Conservation (phyloP, 2,329 filamentous ascomycete genomes). For the Aspergillus ibericus region DNA sequence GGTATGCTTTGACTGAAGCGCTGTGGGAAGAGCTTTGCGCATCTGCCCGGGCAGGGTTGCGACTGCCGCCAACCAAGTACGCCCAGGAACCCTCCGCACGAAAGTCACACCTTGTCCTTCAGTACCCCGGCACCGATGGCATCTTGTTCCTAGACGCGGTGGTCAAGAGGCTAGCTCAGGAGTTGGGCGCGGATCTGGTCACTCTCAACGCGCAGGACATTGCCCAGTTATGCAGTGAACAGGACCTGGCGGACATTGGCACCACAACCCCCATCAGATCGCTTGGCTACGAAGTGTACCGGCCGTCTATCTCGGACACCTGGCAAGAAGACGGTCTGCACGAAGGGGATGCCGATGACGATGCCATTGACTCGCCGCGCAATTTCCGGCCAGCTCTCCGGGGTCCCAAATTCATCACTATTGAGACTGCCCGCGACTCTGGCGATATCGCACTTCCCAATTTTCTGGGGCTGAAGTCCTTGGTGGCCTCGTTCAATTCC, state of each 20-base stretch:
- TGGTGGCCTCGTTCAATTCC: slow-evolving; percentile 34
- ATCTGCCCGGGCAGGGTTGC: slow-evolving; percentile 53
- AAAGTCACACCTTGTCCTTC: slow-evolving; percentile 59
- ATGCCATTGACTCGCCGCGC: slow-evolving; percentile 25
- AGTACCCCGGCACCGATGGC: slow-evolving; percentile 59
- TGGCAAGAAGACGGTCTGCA: slow-evolving; percentile 48
- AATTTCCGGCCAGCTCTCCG: slow-evolving; percentile 21
- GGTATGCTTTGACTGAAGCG: slow-evolving; percentile 43
- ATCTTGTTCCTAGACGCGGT: slow-evolving; percentile 58
- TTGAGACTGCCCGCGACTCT: slow-evolving; percentile 32
- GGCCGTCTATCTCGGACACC: slow-evolving; percentile 31
- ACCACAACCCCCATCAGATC: slow-evolving; percentile 40
- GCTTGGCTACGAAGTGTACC: slow-evolving; percentile 58
- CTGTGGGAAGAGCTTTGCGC: slow-evolving; percentile 53
- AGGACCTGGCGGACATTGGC: slow-evolving; percentile 38
- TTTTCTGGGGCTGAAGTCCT: slow-evolving; percentile 32
- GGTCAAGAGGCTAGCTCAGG: slow-evolving; percentile 63
- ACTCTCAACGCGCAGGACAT: slow-evolving; percentile 49
- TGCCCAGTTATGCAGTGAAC: slow-evolving; percentile 45
- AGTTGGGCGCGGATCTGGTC: slow-evolving; percentile 50
- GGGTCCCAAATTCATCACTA: slow-evolving; percentile 34
- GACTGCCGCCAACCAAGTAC: slow-evolving; percentile 40
- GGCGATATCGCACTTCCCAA: slow-evolving; percentile 36
- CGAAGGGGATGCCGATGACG: slow-evolving; percentile 47
- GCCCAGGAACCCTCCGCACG: slow-evolving; percentile 49